These are phyloP conservation scores for Bertia moriformis DNA, from an alignment of 2,329 filamentous ascomycete species.

Conservation along the genomic window DNA sequence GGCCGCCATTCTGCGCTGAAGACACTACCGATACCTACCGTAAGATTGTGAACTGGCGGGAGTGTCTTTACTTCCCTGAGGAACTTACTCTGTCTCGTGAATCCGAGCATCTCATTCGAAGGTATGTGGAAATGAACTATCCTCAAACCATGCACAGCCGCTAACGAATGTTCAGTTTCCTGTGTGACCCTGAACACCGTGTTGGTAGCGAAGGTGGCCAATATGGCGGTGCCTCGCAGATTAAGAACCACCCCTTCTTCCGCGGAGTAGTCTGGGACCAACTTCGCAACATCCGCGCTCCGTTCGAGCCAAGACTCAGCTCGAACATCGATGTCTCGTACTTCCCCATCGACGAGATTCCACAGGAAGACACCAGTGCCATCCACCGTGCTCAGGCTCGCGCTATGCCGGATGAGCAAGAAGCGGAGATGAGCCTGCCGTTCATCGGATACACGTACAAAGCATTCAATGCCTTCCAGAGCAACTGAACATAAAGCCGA, in stretches of 20 bases:
- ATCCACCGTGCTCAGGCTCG: conserved; percentile 1
- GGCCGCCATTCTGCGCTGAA: conserved; percentile 71
- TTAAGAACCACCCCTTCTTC: conserved; percentile 67
- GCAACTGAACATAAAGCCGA: neutral
- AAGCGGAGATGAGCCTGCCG: conserved; percentile 1
- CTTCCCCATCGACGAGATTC: conserved; percentile 68
- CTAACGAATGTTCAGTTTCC: conserved; percentile 31
- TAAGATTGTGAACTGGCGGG: conserved; percentile 68
- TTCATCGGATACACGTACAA: conserved; percentile 1
- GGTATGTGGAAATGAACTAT: too few species aligned
- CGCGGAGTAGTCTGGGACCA: conserved; percentile 61
- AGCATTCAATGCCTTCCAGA: conserved; percentile 1
- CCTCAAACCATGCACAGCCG: too few species aligned
- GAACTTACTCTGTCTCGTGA: conserved; percentile 56
- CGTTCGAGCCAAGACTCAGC: conserved; percentile 59
- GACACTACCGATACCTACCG: conserved; percentile 65
- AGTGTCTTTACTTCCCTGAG: conserved; percentile 61
- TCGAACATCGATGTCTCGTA: conserved; percentile 65
- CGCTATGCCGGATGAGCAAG: neutral
- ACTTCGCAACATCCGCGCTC: conserved; percentile 57
- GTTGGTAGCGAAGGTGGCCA: conserved; percentile 44
- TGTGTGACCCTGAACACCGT: conserved; percentile 58
- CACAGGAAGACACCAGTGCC: conserved; percentile 24
- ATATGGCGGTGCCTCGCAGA: conserved; percentile 35
- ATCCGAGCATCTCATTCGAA: conserved; percentile 58